A percentile compares a stretch with the other conserved stretches of the same genome.
phyloP scores from a whole-genome alignment of 1,139 yeast species.

The Pichia sp. region DNA sequence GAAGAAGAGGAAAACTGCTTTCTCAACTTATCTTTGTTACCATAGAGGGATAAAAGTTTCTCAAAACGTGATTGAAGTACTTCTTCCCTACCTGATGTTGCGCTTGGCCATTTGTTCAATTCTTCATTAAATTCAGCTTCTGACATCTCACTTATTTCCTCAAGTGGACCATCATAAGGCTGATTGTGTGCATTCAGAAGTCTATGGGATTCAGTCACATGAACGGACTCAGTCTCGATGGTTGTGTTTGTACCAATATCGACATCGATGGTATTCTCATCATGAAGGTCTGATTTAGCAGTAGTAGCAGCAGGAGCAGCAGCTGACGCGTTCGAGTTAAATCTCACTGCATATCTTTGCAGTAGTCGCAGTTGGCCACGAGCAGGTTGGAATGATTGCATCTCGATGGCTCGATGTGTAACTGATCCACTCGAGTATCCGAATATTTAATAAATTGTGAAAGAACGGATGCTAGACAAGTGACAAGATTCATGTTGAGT shows the following conservation, averaged over 20 bases:
- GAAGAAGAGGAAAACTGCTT: conserved; percentile 19
- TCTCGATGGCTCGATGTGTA: no score
- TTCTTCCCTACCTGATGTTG: conserved; percentile 24
- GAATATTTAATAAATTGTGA: no score
- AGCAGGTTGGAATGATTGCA: no score
- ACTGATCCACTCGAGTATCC: no score
- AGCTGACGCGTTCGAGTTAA: no score
- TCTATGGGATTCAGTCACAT: background rate
- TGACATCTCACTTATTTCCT: conserved; percentile 18
- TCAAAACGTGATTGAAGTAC: conserved; percentile 20
- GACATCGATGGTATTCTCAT: background rate
- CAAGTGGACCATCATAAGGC: conserved; percentile 11
- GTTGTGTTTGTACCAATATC: no score
- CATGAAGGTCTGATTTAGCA: no score
- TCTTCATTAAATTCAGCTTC: conserved; percentile 21
- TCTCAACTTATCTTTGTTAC: conserved; percentile 18
- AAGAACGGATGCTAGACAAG: no score
- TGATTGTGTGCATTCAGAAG: conserved; percentile 8
- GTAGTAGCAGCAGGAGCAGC: no score
- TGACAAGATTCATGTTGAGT: no score
- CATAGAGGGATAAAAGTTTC: conserved; percentile 20
- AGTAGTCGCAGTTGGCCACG: no score
- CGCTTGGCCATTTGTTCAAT: conserved; percentile 19
- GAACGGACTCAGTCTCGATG: background rate
- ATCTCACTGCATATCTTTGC: no score